Percentiles rank a stretch among this genome's conserved stretches.
phyloP scores from a whole-genome alignment of 2,329 filamentous ascomycete species.

The Xylariaceae sp. region DNA sequence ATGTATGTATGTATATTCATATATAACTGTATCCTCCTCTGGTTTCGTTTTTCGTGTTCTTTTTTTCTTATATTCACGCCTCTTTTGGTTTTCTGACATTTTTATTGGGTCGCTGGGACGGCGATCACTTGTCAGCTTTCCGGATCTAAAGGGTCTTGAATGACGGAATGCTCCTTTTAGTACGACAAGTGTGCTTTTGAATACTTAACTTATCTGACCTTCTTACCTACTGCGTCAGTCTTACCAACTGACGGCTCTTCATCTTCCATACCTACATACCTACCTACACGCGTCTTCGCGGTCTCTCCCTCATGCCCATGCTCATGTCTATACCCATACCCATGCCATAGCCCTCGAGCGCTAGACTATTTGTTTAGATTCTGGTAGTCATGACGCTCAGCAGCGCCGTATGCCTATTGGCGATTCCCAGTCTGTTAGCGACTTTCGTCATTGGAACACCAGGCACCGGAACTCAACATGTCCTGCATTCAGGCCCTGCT shows the following conservation, averaged over 20 bases:
- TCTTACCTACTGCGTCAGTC: not conserved
- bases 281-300: too few species aligned
- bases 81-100: not conserved
- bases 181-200: not conserved
- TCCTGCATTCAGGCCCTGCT: conserved; percentile 30
- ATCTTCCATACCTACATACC: conserved; percentile 4
- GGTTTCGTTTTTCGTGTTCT: too few species aligned
- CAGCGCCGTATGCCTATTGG: conserved; percentile 23
- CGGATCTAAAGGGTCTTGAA: not conserved
- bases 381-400: conserved; percentile 28
- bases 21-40: not conserved
- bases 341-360: conserved; percentile 20
- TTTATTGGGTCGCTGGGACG: not conserved
- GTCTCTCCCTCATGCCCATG: conserved; percentile 1
- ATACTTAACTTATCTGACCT: not conserved
- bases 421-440: conserved; percentile 32
- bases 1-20: not conserved
- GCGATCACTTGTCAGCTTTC: not conserved
- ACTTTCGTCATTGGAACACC: conserved; percentile 32
- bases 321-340: not conserved
- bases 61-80: too few species aligned
- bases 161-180: not conserved
- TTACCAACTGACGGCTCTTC: not conserved
- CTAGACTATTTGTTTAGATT: not conserved
- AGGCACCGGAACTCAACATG: conserved; percentile 29